These are phyloP conservation scores for Coemansia sp. DNA, from an alignment of 192 early-diverging fungal genomes.

Conservation along the genomic window DNA sequence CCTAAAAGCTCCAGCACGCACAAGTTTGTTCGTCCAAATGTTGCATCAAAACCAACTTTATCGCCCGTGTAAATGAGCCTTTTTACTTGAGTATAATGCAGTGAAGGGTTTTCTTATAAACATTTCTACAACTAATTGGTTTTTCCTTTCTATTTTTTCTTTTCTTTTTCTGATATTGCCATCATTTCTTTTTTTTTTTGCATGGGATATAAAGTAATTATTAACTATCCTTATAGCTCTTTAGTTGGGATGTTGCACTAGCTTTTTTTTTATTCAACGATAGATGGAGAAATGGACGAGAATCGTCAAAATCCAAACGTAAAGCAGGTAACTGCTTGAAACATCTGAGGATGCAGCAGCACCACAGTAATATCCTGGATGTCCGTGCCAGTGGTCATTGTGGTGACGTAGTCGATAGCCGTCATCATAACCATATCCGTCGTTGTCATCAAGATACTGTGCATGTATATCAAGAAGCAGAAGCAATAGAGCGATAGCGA, in stretches of 20 bases:
- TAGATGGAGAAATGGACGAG: neutral
- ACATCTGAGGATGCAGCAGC: neutral
- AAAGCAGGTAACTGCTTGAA: neutral
- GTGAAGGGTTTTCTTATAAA: too few relatives aligned
- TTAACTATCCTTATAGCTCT: too few relatives aligned
- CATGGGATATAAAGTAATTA: neutral
- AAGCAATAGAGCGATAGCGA: neutral
- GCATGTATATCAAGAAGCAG: neutral
- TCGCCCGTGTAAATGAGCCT: slow-evolving; percentile 16
- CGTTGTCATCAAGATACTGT: neutral
- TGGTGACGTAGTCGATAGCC: neutral
- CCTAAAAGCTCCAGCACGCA: slow-evolving; percentile 8
- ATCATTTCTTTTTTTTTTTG: neutral
- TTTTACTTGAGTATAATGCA: neutral
- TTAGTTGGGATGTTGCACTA: neutral
- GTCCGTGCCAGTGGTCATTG: neutral
- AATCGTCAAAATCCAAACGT: neutral
- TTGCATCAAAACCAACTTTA: slow-evolving; percentile 26
- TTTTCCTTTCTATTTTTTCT: slow-evolving; percentile 1
- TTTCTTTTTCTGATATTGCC: too few relatives aligned
- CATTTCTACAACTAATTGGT: neutral
- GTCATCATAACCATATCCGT: neutral
- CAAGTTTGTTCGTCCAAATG: slow-evolving; percentile 42
- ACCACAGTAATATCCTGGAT: neutral
- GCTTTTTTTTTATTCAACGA: neutral